Evolutionary conservation across 176 grass and related monocot genomes (phyloP), one percentile per base, ranked within the genome.

Genomic region (Tuctoria greenei): DNA sequence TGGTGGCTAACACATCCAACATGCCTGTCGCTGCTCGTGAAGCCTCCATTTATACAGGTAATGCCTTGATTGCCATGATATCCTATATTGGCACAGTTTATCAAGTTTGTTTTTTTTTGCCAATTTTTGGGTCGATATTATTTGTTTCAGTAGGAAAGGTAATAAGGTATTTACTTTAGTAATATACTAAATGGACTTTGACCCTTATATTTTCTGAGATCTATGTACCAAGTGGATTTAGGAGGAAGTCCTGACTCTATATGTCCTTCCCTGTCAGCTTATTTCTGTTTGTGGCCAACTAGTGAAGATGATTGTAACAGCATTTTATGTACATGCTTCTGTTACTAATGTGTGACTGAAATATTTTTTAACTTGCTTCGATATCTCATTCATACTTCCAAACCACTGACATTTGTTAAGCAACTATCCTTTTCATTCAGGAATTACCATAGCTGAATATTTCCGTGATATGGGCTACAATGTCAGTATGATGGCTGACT

Each of bases 401-500:
- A n/a, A n/a, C n/a, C n/a, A n/a, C n/a, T n/a, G 55, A 58, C 13
- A 26, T 26, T 54, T 54, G 20, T 54, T 54, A 21, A 51, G 10
- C 7, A 3, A 54, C 51, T 41, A 73, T 66, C 20, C 44, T 57
- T 74, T 64, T 8, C 16, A 5, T 44, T 58, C 65, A 93, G 88
- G 93, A 66, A 93, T 97, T 82, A 93, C 93, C 21, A 85, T 93
- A 64, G 93, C 90, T 74, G 93, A 97, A 72, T 97, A 97, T 74
- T 97, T 89, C 69, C 85, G 93, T 80, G 93, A 93, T 74, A 97
- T 97, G 93, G 93, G 93, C 36, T 91, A 91, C 66, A 93, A 97
- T 42, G 93, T 97, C 73, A 97, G 93, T 82, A 97, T 97, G 93
- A 97, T 97, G 93, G 93, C 93, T 91, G 90, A 97, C 41, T 97